Conservation (phyloP, 1,284 basidiomycete species). For the Malassezia vespertilionis region DNA sequence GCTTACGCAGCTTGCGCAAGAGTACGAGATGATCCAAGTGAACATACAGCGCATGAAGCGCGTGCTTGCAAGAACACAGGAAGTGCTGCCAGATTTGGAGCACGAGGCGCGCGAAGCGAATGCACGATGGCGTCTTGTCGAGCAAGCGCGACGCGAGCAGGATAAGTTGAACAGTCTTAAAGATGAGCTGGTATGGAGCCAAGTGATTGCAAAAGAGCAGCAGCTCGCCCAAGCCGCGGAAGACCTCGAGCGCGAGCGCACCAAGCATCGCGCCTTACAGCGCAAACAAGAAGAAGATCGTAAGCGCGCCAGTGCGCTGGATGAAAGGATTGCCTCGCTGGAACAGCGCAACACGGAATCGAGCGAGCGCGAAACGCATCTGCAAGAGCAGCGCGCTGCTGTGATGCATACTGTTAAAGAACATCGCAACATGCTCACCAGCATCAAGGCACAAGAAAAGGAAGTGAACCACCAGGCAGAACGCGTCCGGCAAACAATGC, state of each 20-base stretch:
- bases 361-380: constrained; percentile 19
- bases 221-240: constrained; percentile 22
- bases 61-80: constrained; percentile 49
- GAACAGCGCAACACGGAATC: constrained; percentile 32
- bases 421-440: constrained; percentile 49
- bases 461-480: constrained; percentile 27
- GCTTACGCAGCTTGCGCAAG: constrained; percentile 71
- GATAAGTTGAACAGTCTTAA: constrained; percentile 61
- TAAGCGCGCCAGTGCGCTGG: constrained; percentile 18
- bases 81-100: constrained; percentile 64
- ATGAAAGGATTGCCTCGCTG: constrained; percentile 18
- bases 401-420: constrained; percentile 38
- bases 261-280: constrained; percentile 21
- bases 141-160: constrained; percentile 62
- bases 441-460: constrained; percentile 21
- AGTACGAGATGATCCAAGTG: constrained; percentile 64
- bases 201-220: constrained; percentile 62
- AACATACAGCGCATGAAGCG: constrained; percentile 32
- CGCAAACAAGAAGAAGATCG: constrained; percentile 17
- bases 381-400: constrained; percentile 22
- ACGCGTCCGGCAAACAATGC: constrained; percentile 49
- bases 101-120: constrained; percentile 56
- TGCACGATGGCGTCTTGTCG: constrained; percentile 60
- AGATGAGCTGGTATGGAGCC: constrained; percentile 77
- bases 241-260: constrained; percentile 20